Evolutionary conservation across 108 stramenopile genomes (phyloP).

Genomic region (Stephanodiscus minutulus): DNA sequence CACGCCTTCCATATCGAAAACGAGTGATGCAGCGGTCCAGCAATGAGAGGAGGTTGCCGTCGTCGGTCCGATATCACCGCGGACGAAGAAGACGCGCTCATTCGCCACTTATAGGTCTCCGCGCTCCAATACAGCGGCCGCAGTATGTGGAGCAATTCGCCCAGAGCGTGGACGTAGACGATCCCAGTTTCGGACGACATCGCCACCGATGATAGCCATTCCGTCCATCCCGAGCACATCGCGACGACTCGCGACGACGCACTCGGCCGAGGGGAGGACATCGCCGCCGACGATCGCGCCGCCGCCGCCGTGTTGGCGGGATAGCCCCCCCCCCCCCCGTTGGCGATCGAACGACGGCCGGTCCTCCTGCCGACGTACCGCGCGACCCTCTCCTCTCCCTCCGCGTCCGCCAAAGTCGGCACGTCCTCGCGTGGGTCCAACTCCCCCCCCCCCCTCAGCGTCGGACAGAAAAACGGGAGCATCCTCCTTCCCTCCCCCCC

Average conservation of each 20-base stretch:
- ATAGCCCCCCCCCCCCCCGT: no score
- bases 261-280: not conserved
- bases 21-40: conserved; percentile 16
- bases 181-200: conserved; percentile 10
- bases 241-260: not conserved
- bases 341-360: conserved; percentile 40
- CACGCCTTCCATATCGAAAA: conserved; percentile 36
- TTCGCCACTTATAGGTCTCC: conserved; percentile 24
- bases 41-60: not conserved
- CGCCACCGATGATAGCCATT: conserved; percentile 8
- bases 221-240: not conserved
- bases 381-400: conserved; percentile 21
- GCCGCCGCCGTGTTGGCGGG: no score
- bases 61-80: not conserved
- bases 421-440: conserved; percentile 42
- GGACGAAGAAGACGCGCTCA: not conserved
- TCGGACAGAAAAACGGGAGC: conserved; percentile 5
- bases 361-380: conserved; percentile 49
- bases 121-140: conserved; percentile 50
- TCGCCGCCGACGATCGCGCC: not conserved
- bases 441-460: conserved; percentile 42
- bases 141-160: conserved; percentile 46
- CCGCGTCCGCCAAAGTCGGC: conserved; percentile 22
- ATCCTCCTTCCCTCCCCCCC: not conserved
- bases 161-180: conserved; percentile 27